Conservation (phyloP, 2,329 filamentous ascomycete genomes). For the Hymenoscyphus fructigenus region DNA sequence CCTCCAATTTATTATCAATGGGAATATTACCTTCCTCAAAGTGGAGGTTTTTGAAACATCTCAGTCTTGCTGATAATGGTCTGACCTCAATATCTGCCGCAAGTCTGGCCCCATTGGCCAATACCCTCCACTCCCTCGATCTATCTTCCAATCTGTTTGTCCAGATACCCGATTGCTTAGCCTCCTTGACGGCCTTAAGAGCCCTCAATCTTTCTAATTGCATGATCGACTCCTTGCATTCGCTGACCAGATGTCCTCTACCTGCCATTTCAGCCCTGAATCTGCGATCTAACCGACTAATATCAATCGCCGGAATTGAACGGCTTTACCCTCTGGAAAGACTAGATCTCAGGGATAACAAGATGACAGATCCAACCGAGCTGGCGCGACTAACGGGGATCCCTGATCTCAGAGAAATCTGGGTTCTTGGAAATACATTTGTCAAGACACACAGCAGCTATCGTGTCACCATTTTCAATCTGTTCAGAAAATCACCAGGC, state of each 20-base stretch:
- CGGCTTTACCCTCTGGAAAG: constrained; percentile 84
- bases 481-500: constrained; percentile 87
- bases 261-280: constrained; percentile 94
- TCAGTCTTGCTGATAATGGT: constrained; percentile 89
- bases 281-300: constrained; percentile 81
- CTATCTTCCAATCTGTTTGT: constrained; percentile 89
- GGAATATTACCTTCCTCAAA: constrained; percentile 79
- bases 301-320: constrained; percentile 86
- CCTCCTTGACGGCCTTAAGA: constrained; percentile 80
- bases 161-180: constrained; percentile 90
- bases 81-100: constrained; percentile 75
- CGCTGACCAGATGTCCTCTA: constrained; percentile 78
- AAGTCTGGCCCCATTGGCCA: constrained; percentile 78
- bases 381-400: constrained; percentile 85
- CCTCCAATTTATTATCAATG: constrained; percentile 71
- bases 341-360: constrained; percentile 88
- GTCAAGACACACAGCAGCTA: constrained; percentile 83
- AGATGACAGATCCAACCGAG: constrained; percentile 85
- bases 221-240: constrained; percentile 95
- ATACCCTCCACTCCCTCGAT: constrained; percentile 88
- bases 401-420: constrained; percentile 88
- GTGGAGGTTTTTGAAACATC: constrained; percentile 91
- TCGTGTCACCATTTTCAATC: constrained; percentile 88
- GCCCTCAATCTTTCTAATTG: constrained; percentile 93
- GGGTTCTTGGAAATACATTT: constrained; percentile 90